Base-by-base conservation (phyloP, 2,329 filamentous ascomycete species). In the Trichophyton verrucosum region DNA sequence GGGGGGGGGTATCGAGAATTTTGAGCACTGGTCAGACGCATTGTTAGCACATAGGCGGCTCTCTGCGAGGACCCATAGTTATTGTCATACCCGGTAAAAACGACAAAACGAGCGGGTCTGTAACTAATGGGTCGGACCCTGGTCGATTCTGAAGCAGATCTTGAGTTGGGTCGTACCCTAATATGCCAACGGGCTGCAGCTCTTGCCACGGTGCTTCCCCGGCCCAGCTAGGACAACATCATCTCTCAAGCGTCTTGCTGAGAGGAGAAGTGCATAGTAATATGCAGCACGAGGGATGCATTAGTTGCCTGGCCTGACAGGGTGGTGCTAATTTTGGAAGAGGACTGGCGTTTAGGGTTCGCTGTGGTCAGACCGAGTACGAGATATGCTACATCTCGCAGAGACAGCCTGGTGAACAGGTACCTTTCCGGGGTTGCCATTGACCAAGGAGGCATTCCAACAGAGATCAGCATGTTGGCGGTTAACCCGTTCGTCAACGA, bases 61-160 rank as follows among this genome's bases (percentile, higher is more conserved):
- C 55, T 57, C 11, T 40, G 33, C 24, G 30, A 44, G 55, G 55
- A n/a, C 55, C 38, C 55, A 57, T 38, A 20, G 20, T 20, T 20
- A 38, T 57, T 57, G 55, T 40, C 20, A 22, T 57, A 40, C 20
- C 55, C 13, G 33, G 38, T 7, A 11, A 44, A 57, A 22, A 57
- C 20, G 13, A 24, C 55, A 57, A 20, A 57, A 40, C 55, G 38
- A 17, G 55, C 55, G 49, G 49, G 49, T 57, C 55, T 30, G 38
- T 17, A 15, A 40, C 3, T 22, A n/a, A 27, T 30, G 27, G n/a
- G 55, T 24, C 33, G 33, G 40, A 40, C 55, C 55, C 55, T 57
- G 55, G 55, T 44, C 55, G n/a, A 44, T 57, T 57, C 55, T 57
- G 55, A 57, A 22, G 55, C 55, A 57, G 55, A 57, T 44, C 55